Evolutionary conservation across 352 stramenopile species (phyloP), one percentile per base, ranked within the genome.

Genomic region (Pythium phragmiticola): DNA sequence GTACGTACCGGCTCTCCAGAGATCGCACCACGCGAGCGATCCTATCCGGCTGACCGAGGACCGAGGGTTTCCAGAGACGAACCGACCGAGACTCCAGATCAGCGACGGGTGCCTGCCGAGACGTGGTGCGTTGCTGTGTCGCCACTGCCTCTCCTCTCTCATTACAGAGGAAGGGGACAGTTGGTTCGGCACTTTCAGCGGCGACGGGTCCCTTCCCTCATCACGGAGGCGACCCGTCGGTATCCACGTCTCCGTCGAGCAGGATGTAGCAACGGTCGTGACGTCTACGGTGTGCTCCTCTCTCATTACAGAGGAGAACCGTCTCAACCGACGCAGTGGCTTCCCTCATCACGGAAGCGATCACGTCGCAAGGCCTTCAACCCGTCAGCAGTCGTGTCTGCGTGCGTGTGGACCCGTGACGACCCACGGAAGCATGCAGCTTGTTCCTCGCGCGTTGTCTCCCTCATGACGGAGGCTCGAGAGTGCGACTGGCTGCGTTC

Each of bases 321-420:
- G 33, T 11, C 19, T 13, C 30, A 48, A 12, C 3, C 42, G n/a
- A 19, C 42, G 19, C 21, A 7, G 34, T 47, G 16, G 34, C 33
- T 48, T 58, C 51, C 43, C 43, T 50, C 43, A 50, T 50, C 4
- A 50, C 43, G 43, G 43, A 50, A 50, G 43, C 39, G 33, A 37
- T 9, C 9, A 9, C 33, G 33, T 37, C 33, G 5, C 9, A 6
- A 37, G 9, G 33, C 5, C 33, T 37, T 37, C 9, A 11, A 37
- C 9, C 33, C 33, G 6, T 11, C 33, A 37, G 33, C 33, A 37
- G 33, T 37, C 33, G 33, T 6, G 33, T 9, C 6, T 37, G 33
- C 9, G 33, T 37, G 33, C 9, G 33, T 37, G 33, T 9, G 6
- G 33, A 6, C 33, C 33, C 33, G 9, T 9, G 33, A 37, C 6